A percentile compares a stretch with the other conserved stretches of the same genome.
Evolutionary conservation across 306 rosid genomes (phyloP).

Genomic region (Lathyrus oleraceus): DNA sequence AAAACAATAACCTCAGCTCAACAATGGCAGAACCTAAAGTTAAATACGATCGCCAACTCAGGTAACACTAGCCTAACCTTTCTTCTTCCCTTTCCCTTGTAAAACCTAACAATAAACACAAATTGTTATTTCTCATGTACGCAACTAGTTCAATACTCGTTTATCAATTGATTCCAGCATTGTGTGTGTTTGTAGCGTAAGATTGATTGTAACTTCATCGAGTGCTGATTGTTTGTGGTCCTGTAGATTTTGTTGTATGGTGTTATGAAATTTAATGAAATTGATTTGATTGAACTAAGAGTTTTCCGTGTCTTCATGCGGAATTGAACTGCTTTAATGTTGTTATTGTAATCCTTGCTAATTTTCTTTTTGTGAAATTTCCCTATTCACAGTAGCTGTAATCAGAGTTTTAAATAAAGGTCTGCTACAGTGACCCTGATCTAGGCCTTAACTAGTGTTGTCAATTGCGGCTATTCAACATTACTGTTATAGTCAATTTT

Average conservation of each 20-base stretch:
- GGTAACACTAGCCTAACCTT: slow-evolving; percentile 42
- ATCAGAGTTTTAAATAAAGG: background rate
- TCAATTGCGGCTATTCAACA: background rate
- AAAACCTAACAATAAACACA: too few relatives aligned
- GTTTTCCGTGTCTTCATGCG: background rate
- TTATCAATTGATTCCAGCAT: background rate
- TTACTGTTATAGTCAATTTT: background rate
- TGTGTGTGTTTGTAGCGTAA: background rate
- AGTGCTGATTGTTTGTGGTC: slow-evolving; percentile 8
- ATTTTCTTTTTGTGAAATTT: background rate
- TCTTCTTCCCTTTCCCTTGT: background rate
- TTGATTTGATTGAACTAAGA: background rate
- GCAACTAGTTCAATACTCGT: background rate
- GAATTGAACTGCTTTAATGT: background rate
- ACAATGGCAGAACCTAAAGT: slow-evolving; percentile 78
- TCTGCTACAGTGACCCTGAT: background rate
- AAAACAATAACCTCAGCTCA: background rate
- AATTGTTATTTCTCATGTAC: background rate
- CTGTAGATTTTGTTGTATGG: background rate
- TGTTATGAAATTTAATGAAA: slow-evolving; percentile 18
- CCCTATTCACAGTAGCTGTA: background rate
- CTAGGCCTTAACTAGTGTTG: background rate
- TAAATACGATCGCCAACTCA: slow-evolving; percentile 89
- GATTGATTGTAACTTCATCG: slow-evolving; percentile 4
- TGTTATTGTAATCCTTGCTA: background rate